Base-by-base conservation (phyloP, 768 basidiomycete genomes). In the Boletus reticuloceps region DNA sequence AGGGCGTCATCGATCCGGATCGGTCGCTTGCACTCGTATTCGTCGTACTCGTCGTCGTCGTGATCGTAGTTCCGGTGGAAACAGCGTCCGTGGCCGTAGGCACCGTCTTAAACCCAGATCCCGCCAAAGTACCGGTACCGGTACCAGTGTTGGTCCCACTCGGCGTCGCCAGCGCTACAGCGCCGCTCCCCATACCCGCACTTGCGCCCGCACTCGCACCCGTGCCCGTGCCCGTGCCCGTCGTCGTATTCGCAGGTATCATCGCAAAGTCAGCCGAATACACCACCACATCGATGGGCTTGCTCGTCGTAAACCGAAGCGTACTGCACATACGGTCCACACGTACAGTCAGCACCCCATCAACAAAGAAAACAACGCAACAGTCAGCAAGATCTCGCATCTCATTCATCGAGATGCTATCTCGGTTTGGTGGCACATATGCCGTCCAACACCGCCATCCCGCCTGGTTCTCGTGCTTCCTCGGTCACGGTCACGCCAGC, bases 181-280 rank as follows among this genome's bases (percentile, higher is more conserved):
- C 40, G 14, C 53, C 52, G 36, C 45, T 54, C 42, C 27, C 47
- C 32, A 32, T 29, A 3, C 42, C 37, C 43, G 40, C 22, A 2
- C 41, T 39, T 40, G 27, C 27, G 27, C 27, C 27, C 27, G 27
- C 27, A 27, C 27, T 25, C 25, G 37, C 22, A 2, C 41, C 36
- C 42, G 36, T 31, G 1, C 40, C 43, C 42, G 27, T 39, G 13
- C 44, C 42, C 31, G 19, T 39, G 0, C 17, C 37, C 38, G 46
- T 32, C 31, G 55, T 62, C 46, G 48, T 58, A 37, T 65, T 62
- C 29, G 60, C 54, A 47, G 66, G 57, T 7, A 64, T 47, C 42
- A 85, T 78, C 38, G 57, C 60, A 53, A 87, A 87, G 58, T 79
- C 74, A 9, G 82, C 78, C 19, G 81, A 79, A 63, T 80, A 85